Evolutionary conservation across 2,329 filamentous ascomycete genomes (phyloP).

Genomic region (Xylariaceae sp.): DNA sequence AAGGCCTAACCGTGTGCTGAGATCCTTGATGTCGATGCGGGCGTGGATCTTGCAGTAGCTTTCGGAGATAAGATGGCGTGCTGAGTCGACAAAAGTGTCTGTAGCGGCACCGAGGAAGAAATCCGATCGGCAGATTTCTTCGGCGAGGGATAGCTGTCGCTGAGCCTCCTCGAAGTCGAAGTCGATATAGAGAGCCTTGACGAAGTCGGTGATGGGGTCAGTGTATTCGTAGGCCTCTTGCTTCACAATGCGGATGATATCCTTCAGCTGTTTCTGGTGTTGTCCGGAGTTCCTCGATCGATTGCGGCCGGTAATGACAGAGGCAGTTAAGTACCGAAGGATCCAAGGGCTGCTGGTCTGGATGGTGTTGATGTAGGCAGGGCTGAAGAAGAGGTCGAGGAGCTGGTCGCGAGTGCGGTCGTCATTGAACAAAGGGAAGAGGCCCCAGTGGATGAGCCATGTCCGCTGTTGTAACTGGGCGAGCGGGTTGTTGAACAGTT

Average conservation of each 20-base stretch:
- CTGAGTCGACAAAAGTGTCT: conserved; percentile 88
- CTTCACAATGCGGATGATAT: conserved; percentile 88
- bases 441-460: conserved; percentile 96
- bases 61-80: conserved; percentile 95
- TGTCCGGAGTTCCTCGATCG: conserved; percentile 74
- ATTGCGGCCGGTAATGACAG: conserved; percentile 89
- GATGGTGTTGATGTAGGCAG: conserved; percentile 98
- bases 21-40: conserved; percentile 95
- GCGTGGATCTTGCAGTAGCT: conserved; percentile 99
- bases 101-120: conserved; percentile 89
- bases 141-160: conserved; percentile 78
- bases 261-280: conserved; percentile 99
- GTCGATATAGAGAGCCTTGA: conserved; percentile 90
- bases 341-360: conserved; percentile 98
- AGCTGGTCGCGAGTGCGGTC: conserved; percentile 85
- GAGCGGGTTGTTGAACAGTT: conserved; percentile 92
- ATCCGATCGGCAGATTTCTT: conserved; percentile 86
- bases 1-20: conserved; percentile 86
- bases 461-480: conserved; percentile 95
- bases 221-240: conserved; percentile 98
- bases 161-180: conserved; percentile 98
- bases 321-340: conserved; percentile 86
- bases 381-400: conserved; percentile 95
- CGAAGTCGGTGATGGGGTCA: conserved; percentile 93
- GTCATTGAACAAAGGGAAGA: conserved; percentile 99